phyloP scores from a whole-genome alignment of 495 filamentous ascomycete species.

The Neurospora discreta region DNA sequence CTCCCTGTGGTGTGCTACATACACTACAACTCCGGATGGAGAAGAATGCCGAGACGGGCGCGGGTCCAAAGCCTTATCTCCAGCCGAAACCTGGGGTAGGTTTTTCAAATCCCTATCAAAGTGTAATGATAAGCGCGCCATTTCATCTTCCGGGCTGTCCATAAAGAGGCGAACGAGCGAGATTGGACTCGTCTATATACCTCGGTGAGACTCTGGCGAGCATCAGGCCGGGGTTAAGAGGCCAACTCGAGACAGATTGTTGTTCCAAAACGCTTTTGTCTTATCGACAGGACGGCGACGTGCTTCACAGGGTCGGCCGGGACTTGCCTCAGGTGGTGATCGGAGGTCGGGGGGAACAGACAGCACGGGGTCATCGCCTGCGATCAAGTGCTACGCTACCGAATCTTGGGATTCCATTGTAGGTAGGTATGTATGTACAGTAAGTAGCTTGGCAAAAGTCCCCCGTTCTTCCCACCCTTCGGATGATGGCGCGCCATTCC shows the following conservation, averaged over 20 bases:
- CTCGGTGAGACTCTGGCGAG: background rate
- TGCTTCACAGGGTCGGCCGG: background rate
- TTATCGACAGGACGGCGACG: background rate
- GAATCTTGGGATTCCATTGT: background rate
- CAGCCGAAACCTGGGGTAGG: background rate
- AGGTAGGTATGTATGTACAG: too few species aligned
- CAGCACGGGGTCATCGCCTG: background rate
- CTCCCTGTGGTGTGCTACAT: background rate
- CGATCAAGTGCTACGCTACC: background rate
- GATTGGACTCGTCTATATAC: background rate
- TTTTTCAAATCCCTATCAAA: background rate
- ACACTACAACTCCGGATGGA: background rate
- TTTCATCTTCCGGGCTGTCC: background rate
- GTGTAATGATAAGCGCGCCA: background rate
- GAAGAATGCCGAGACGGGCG: background rate
- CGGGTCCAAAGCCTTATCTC: background rate
- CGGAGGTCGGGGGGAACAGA: background rate
- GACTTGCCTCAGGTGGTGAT: background rate
- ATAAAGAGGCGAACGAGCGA: background rate
- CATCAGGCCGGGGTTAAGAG: background rate
- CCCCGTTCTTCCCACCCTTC: background rate
- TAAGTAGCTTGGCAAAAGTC: background rate
- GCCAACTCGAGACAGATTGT: background rate
- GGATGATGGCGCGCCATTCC: background rate
- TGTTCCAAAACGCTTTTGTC: background rate